phyloP scores from a whole-genome alignment of 73 alveolate genomes.

The Tetrahymena thermophila region DNA sequence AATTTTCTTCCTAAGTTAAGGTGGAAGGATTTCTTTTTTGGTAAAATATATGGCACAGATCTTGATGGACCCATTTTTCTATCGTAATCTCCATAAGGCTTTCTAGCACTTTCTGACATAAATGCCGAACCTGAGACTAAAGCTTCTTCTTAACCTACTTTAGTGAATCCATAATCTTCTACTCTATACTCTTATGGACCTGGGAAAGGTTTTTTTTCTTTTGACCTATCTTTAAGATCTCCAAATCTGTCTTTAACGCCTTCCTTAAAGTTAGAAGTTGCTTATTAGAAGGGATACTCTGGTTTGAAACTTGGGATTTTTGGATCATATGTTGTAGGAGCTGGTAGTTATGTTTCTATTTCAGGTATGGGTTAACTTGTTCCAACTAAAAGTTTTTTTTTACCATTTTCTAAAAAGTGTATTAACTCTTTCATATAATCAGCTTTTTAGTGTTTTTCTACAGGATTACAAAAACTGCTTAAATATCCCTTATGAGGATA shows the following conservation, averaged over 20 bases:
- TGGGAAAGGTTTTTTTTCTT: slow-evolving; percentile 11
- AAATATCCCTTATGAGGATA: background rate
- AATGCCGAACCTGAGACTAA: slow-evolving; percentile 14
- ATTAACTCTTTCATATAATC: background rate
- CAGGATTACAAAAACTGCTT: background rate
- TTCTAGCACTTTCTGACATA: slow-evolving; percentile 19
- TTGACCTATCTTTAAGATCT: background rate
- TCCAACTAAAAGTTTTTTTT: background rate
- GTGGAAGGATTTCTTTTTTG: slow-evolving; percentile 32
- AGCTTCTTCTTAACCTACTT: slow-evolving; percentile 23
- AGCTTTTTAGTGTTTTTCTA: background rate
- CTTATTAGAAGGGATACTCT: slow-evolving; percentile 19
- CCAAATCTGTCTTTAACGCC: slow-evolving; percentile 38
- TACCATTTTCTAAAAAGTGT: background rate
- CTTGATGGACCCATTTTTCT: slow-evolving; percentile 25
- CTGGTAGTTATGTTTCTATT: slow-evolving; percentile 10
- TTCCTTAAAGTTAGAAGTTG: slow-evolving; percentile 11
- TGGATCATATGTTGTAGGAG: slow-evolving; percentile 34
- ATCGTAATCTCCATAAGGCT: slow-evolving; percentile 41
- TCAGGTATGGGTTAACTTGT: background rate
- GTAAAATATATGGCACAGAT: slow-evolving; percentile 22
- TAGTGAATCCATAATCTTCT: slow-evolving; percentile 3
- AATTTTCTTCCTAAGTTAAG: slow-evolving; percentile 26
- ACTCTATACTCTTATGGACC: slow-evolving; percentile 13
- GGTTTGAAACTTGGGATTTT: slow-evolving; percentile 26